Base-by-base conservation (phyloP, 805 yeast species). In the Nadsonia fulvescens region DNA sequence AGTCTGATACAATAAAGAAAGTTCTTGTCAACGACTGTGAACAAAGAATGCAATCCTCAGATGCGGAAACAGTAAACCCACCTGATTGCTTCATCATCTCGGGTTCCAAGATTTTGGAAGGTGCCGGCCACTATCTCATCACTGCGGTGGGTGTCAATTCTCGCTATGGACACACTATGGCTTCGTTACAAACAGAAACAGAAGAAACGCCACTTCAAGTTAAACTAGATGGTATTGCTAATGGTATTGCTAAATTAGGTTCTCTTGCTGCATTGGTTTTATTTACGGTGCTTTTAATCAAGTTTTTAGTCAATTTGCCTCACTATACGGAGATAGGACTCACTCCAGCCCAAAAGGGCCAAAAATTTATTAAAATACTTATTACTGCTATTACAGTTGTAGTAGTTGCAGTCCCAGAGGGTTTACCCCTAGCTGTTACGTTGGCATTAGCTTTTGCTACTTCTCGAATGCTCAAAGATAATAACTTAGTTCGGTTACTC, bases 361-460 rank as follows among this genome's bases (percentile, higher is more conserved):
- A 78, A 29, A 64, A 63, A 37, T 83, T 83, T 39, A 57, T 89
- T 55, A 73, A 79, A 41, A 77, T 86, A 30, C 58, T 89, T 33
- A 89, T 89, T 42, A 79, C 89, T 13, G 75, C 96, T 1, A 76
- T 89, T 33, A 82, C 98, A 0, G 65, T 89, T 39, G 70, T 89
- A 15, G 98, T 86, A 9, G 98, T 89, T 26, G 99, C 98, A 0
- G 93, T 89, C n/a, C 99, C 99, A 3, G 99, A 89, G 53, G 99
- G 99, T 34, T 63, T 89, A 31, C 99, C 99, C 1, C 58, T 89
- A 30, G 99, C 99, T 2, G 98, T 89, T 10, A 89, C 99, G 1
- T 60, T 89, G 24, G 93, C 98, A 0, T 58, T 89, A 37, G 98
- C 98, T 0, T 89, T 89, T 57, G 98, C 99, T 2, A 89, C 98